These are phyloP conservation scores for Phytopythium vexans DNA, from an alignment of 352 stramenopile species.

Conservation along the genomic window DNA sequence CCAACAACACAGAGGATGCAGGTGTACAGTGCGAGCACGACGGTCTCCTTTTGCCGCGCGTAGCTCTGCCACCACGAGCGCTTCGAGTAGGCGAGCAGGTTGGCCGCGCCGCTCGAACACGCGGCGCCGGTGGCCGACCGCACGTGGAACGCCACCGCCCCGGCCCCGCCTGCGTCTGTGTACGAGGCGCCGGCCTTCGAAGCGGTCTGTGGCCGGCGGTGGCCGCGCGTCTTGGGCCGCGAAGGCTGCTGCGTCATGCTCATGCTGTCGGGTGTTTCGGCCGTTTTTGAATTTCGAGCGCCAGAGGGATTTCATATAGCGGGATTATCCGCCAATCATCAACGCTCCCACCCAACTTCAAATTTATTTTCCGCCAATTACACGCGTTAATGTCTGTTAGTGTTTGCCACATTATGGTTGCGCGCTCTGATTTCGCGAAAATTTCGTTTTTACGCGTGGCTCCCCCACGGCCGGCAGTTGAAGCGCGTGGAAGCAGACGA, in stretches of 20 bases:
- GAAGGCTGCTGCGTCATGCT: not conserved
- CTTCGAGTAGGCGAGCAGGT: slow-evolving; percentile 55
- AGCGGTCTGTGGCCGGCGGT: no score
- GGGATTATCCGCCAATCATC: not conserved
- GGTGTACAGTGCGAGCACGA: slow-evolving; percentile 50
- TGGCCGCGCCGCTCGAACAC: slow-evolving; percentile 19
- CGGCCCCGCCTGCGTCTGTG: slow-evolving; percentile 7
- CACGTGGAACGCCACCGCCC: slow-evolving; percentile 34
- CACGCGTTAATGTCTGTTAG: no score
- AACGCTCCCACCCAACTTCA: slow-evolving; percentile 2
- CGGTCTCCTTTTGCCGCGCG: slow-evolving; percentile 37
- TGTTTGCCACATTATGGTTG: not conserved
- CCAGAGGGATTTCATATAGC: not conserved
- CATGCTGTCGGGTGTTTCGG: not conserved
- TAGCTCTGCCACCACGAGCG: slow-evolving; percentile 63
- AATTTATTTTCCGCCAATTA: not conserved
- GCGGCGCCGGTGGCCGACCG: slow-evolving; percentile 32
- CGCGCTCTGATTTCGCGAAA: no score
- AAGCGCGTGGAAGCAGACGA: not conserved
- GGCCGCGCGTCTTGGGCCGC: not conserved
- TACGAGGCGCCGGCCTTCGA: not conserved
- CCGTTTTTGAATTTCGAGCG: no score
- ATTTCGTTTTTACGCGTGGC: no score
- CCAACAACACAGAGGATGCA: not conserved
- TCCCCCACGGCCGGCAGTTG: slow-evolving; percentile 2